Evolutionary conservation across 768 basidiomycete species (phyloP).

Genomic region (Rhodotorula toruloides): DNA sequence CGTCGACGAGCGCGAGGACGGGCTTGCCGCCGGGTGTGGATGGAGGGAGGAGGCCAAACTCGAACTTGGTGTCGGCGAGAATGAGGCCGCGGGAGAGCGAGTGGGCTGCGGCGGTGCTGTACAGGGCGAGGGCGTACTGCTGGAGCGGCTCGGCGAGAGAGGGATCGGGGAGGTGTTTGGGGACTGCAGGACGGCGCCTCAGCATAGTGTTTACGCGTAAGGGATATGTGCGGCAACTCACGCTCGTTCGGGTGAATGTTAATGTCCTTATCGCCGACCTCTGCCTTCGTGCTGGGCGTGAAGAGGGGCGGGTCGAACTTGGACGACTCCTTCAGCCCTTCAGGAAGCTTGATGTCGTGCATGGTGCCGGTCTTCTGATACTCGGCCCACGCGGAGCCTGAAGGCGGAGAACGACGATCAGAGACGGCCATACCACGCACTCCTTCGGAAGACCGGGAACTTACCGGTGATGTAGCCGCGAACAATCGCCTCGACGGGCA

Average conservation of each 20-base stretch:
- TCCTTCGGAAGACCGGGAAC: too few relatives aligned
- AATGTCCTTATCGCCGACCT: constrained; percentile 88
- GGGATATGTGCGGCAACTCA: constrained; percentile 42
- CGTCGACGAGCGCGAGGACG: constrained; percentile 79
- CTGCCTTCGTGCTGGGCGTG: constrained; percentile 96
- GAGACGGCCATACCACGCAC: not conserved
- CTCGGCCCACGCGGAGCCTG: constrained; percentile 93
- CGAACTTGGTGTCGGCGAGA: constrained; percentile 97
- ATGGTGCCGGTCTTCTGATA: constrained; percentile 83
- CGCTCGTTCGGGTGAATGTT: constrained; percentile 84
- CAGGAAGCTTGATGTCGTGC: constrained; percentile 72
- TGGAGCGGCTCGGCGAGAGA: constrained; percentile 36
- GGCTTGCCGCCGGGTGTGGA: constrained; percentile 33
- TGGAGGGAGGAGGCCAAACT: constrained; percentile 73
- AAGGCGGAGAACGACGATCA: not conserved
- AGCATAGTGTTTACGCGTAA: not conserved
- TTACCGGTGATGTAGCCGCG: constrained; percentile 92
- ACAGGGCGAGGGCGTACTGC: constrained; percentile 49
- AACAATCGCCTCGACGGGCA: constrained; percentile 78
- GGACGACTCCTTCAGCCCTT: constrained; percentile 75
- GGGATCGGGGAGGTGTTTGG: constrained; percentile 31
- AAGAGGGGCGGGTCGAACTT: constrained; percentile 77
- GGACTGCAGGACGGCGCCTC: constrained; percentile 4
- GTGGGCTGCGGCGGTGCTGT: constrained; percentile 55
- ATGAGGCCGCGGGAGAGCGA: constrained; percentile 66